A percentile compares a stretch with the other conserved stretches of the same genome.
These are phyloP conservation scores for Fragaria vesca DNA, from an alignment of 306 rosid species.

Conservation along the genomic window DNA sequence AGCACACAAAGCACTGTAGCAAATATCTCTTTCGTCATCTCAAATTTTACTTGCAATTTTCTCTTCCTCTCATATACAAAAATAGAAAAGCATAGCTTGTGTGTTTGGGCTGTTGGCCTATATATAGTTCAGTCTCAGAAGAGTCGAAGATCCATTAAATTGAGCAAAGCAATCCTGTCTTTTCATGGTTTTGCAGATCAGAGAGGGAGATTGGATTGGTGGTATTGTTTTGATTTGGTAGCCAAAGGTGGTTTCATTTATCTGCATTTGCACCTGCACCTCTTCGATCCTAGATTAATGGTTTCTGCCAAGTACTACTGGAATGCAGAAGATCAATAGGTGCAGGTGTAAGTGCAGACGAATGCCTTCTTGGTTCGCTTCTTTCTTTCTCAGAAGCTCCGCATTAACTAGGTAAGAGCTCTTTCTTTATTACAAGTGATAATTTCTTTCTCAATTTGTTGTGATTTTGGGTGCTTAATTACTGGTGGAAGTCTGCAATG, in stretches of 20 bases:
- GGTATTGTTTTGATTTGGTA: not conserved
- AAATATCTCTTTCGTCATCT: not conserved
- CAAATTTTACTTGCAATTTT: not conserved
- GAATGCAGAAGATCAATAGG: slow-evolving; percentile 14
- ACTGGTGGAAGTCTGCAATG: not conserved
- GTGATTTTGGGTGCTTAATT: not conserved
- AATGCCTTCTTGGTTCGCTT: slow-evolving; percentile 24
- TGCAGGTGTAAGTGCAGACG: slow-evolving; percentile 33
- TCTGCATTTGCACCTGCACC: slow-evolving; percentile 64
- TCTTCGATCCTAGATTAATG: slow-evolving; percentile 4
- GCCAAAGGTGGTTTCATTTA: slow-evolving; percentile 28
- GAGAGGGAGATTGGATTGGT: not conserved
- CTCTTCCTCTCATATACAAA: not conserved
- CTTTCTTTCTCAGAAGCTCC: not conserved
- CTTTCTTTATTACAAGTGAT: not conserved
- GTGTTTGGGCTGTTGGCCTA: not conserved
- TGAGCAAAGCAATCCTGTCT: not conserved
- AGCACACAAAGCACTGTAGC: not conserved
- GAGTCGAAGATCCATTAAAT: not conserved
- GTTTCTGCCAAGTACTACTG: not conserved
- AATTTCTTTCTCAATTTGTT: not conserved
- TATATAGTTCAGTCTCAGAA: not conserved
- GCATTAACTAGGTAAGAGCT: not conserved
- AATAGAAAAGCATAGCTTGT: not conserved
- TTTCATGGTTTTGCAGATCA: not conserved